phyloP scores from a whole-genome alignment of 176 grass and related monocot species.

The Carex cristatella region DNA sequence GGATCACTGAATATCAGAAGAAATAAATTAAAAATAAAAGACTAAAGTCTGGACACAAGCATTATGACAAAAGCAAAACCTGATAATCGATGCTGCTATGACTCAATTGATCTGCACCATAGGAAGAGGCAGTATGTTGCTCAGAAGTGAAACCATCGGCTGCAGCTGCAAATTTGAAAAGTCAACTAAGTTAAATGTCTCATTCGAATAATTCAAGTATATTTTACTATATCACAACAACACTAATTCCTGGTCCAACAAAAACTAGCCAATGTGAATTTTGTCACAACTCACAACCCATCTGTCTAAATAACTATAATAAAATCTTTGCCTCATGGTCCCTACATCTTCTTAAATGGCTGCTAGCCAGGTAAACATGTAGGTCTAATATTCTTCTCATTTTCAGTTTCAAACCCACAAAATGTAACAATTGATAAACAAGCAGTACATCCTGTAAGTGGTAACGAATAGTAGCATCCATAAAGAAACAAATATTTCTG shows the following conservation, averaged over 20 bases:
- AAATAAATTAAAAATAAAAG: background rate
- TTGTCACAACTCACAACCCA: background rate
- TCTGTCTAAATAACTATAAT: background rate
- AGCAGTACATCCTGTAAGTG: background rate
- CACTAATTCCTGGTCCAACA: background rate
- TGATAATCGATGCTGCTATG: conserved; percentile 44
- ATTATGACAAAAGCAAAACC: conserved; percentile 40
- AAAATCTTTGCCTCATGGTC: background rate
- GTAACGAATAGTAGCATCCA: background rate
- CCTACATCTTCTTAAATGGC: background rate
- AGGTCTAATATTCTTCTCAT: background rate
- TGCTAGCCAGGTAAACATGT: background rate
- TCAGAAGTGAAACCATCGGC: conserved; percentile 30
- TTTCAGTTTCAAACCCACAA: background rate
- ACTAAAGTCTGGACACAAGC: background rate
- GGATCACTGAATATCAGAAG: background rate
- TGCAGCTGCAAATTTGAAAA: conserved; percentile 42
- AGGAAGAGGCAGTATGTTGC: conserved; percentile 22
- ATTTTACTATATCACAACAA: background rate
- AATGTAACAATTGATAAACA: background rate
- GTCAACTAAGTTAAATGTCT: conserved; percentile 15
- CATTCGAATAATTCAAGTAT: conserved; percentile 9
- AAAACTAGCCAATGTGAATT: background rate
- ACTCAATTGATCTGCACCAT: conserved; percentile 25
- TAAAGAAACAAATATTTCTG: background rate